These are phyloP conservation scores for Clarkia xantiana DNA, from an alignment of 345 rosid species.

Conservation along the genomic window DNA sequence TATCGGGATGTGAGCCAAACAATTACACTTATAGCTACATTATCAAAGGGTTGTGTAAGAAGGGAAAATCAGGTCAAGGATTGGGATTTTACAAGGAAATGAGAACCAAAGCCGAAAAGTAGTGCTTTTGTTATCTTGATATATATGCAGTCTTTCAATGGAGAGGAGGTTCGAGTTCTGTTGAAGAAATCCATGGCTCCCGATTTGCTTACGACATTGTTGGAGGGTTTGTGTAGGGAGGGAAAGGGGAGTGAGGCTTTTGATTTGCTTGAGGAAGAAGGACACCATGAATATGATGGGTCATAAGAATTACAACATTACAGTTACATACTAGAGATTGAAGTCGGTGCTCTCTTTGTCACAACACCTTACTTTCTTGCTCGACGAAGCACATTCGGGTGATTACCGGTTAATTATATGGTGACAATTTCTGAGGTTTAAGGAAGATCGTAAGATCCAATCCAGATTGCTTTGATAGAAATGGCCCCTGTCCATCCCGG, in stretches of 20 bases:
- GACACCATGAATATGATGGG: constrained; percentile 68
- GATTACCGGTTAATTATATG: too few species aligned
- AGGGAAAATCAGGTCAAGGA: constrained; percentile 53
- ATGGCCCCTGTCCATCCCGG: too few species aligned
- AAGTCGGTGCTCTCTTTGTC: not conserved
- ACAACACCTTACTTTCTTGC: too few species aligned
- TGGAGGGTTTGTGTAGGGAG: constrained; percentile 60
- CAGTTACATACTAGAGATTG: constrained; percentile 29
- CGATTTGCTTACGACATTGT: constrained; percentile 64
- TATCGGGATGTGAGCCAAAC: constrained; percentile 67
- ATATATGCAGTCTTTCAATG: constrained; percentile 69
- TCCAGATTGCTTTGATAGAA: too few species aligned
- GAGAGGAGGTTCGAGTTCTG: constrained; percentile 28
- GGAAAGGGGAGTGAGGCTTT: constrained; percentile 55
- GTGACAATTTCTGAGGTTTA: too few species aligned
- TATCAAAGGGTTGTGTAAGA: constrained; percentile 70
- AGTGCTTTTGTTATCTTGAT: constrained; percentile 63
- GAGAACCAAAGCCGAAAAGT: constrained; percentile 43
- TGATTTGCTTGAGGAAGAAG: constrained; percentile 52
- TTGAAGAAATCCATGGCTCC: constrained; percentile 47
- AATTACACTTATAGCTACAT: constrained; percentile 53
- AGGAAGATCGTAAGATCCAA: too few species aligned
- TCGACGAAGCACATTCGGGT: too few species aligned
- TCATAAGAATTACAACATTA: constrained; percentile 41
- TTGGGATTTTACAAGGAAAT: constrained; percentile 67